Evolutionary conservation across 192 early-diverging fungal species (phyloP).

Genomic region (Glomus cerebriforme): DNA sequence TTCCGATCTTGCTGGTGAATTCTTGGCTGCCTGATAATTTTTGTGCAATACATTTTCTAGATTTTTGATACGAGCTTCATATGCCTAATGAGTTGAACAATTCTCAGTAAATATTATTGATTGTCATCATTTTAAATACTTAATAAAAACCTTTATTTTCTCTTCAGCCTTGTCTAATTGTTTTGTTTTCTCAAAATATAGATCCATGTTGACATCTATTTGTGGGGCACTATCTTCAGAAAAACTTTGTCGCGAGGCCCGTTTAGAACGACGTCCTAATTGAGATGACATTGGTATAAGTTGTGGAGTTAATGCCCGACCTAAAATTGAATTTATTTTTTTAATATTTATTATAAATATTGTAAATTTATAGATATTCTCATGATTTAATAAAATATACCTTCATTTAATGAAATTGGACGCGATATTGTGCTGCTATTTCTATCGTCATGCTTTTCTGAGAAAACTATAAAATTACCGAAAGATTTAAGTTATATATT

Average conservation of each 20-base stretch:
- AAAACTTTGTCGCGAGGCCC: conserved; percentile 14
- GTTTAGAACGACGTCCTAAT: not conserved
- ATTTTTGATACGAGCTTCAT: conserved; percentile 44
- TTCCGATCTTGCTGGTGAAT: not conserved
- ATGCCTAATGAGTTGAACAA: conserved; percentile 30
- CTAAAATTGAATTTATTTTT: not conserved
- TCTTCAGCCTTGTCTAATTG: conserved; percentile 32
- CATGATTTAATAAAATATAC: not conserved
- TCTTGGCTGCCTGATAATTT: conserved; percentile 37
- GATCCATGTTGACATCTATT: conserved; percentile 10
- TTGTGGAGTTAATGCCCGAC: not conserved
- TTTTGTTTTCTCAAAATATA: conserved; percentile 19
- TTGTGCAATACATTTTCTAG: conserved; percentile 45
- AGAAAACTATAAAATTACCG: not conserved
- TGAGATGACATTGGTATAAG: not conserved
- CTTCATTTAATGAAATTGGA: not conserved
- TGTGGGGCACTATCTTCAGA: conserved; percentile 1
- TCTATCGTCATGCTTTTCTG: not conserved
- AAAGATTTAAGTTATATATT: not conserved
- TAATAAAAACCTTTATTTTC: conserved; percentile 35
- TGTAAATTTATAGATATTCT: not conserved
- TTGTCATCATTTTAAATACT: not conserved
- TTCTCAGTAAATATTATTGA: not conserved
- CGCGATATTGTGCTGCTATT: not conserved
- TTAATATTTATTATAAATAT: not conserved